Evolutionary conservation across 306 rosid genomes (phyloP).

Genomic region (Dalbergia cultrata): DNA sequence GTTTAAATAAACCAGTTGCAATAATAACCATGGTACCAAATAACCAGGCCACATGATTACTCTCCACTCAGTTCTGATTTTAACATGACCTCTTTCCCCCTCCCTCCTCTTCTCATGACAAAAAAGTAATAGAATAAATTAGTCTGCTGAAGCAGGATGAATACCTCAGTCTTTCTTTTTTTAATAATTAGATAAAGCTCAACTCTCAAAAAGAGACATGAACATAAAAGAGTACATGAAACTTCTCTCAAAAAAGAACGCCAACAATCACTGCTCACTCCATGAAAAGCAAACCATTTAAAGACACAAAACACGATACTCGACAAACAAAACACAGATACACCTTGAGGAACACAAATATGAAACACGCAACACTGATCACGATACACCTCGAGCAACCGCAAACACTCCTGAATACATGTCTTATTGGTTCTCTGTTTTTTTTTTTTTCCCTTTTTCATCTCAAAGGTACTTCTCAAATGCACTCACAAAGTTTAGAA

Average conservation of each 20-base stretch:
- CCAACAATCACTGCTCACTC: too few relatives aligned
- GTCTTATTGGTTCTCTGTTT: background rate
- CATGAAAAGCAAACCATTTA: too few relatives aligned
- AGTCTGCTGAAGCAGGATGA: constrained; percentile 10
- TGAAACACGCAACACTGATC: too few relatives aligned
- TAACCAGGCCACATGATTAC: background rate
- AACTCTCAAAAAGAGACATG: too few relatives aligned
- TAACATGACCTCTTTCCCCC: background rate
- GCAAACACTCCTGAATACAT: background rate
- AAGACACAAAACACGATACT: too few relatives aligned
- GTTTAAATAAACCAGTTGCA: background rate
- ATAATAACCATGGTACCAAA: background rate
- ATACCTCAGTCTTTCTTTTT: too few relatives aligned
- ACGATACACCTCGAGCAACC: too few relatives aligned
- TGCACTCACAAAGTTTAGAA: constrained; percentile 6
- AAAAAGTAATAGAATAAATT: constrained; percentile 16
- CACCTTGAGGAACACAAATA: too few relatives aligned
- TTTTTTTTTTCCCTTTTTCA: background rate
- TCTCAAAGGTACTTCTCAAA: background rate
- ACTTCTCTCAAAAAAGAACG: too few relatives aligned
- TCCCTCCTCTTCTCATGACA: background rate
- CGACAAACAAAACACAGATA: too few relatives aligned
- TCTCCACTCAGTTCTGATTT: background rate
- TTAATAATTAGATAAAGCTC: too few relatives aligned
- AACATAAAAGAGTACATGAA: too few relatives aligned